Conservation (phyloP, 345 rosid species). For the Gossypium turneri region DNA sequence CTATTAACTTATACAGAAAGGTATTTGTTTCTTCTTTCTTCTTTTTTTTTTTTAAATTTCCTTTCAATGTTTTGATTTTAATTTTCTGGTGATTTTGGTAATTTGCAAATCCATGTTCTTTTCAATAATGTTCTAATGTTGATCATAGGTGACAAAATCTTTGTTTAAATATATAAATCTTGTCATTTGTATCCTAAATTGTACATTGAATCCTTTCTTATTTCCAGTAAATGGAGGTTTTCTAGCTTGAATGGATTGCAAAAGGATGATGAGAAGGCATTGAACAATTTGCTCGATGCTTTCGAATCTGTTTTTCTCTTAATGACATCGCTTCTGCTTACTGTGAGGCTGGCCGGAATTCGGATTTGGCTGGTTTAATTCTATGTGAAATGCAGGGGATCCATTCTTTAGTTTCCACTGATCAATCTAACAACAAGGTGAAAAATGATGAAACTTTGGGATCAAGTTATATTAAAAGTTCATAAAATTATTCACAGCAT, state of each 20-base stretch:
- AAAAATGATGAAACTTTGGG: background rate
- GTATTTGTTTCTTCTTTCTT: no score
- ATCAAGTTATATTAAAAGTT: slow-evolving; percentile 11
- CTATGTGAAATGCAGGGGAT: slow-evolving; percentile 10
- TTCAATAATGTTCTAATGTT: no score
- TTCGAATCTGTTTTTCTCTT: slow-evolving; percentile 25
- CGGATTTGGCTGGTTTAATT: slow-evolving; percentile 26
- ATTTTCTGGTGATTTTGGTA: no score
- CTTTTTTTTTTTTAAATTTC: no score
- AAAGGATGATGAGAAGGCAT: slow-evolving; percentile 32
- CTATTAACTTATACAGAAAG: no score
- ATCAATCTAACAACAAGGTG: slow-evolving; percentile 15
- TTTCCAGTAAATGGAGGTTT: background rate
- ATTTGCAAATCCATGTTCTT: no score
- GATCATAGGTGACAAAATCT: no score
- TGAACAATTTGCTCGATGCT: slow-evolving; percentile 32
- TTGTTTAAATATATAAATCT: no score
- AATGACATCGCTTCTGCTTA: slow-evolving; percentile 46
- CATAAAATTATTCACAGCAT: background rate
- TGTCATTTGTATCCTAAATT: no score
- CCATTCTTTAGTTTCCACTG: slow-evolving; percentile 6
- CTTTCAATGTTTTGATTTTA: no score
- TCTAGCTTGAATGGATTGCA: slow-evolving; percentile 20
- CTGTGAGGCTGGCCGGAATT: slow-evolving; percentile 29
- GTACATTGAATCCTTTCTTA: no score